Evolutionary conservation across 768 basidiomycete species (phyloP).

Genomic region (Filobasidium wieringae): DNA sequence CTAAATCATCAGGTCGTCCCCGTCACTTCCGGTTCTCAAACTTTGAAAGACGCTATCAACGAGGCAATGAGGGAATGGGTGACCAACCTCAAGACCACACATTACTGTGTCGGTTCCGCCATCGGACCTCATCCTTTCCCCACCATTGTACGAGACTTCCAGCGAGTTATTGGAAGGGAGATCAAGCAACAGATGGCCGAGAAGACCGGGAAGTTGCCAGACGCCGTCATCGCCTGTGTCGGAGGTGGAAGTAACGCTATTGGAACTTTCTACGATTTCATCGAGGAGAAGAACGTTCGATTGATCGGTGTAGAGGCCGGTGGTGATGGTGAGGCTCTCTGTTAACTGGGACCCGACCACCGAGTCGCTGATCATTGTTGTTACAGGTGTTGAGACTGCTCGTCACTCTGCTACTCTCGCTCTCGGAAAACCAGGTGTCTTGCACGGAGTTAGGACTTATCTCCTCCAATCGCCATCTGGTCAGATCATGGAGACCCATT

Average conservation of each 20-base stretch:
- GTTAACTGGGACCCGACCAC: background rate
- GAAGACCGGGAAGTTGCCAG: conserved; percentile 70
- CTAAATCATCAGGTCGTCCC: conserved; percentile 73
- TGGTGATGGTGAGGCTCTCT: conserved; percentile 61
- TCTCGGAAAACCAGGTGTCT: conserved; percentile 80
- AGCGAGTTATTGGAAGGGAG: conserved; percentile 84
- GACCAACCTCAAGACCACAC: conserved; percentile 80
- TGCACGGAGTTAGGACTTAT: conserved; percentile 93
- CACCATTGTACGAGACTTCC: conserved; percentile 96
- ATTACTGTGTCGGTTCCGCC: conserved; percentile 92
- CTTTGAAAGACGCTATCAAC: conserved; percentile 95
- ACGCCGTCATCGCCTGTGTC: conserved; percentile 89
- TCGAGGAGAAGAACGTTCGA: conserved; percentile 69
- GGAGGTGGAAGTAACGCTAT: conserved; percentile 97
- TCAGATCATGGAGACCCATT: conserved; percentile 94
- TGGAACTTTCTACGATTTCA: conserved; percentile 95
- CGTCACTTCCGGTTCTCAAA: conserved; percentile 83
- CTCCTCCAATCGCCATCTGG: conserved; percentile 77
- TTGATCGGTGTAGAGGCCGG: conserved; percentile 94
- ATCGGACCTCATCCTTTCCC: conserved; percentile 99
- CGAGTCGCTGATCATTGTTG: background rate
- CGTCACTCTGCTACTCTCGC: conserved; percentile 86
- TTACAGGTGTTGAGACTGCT: conserved; percentile 63
- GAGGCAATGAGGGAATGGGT: conserved; percentile 99
- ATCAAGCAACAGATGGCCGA: conserved; percentile 76